These are phyloP conservation scores for Sordariomycetes sp. DNA, from an alignment of 2,329 filamentous ascomycete genomes.

Conservation along the genomic window DNA sequence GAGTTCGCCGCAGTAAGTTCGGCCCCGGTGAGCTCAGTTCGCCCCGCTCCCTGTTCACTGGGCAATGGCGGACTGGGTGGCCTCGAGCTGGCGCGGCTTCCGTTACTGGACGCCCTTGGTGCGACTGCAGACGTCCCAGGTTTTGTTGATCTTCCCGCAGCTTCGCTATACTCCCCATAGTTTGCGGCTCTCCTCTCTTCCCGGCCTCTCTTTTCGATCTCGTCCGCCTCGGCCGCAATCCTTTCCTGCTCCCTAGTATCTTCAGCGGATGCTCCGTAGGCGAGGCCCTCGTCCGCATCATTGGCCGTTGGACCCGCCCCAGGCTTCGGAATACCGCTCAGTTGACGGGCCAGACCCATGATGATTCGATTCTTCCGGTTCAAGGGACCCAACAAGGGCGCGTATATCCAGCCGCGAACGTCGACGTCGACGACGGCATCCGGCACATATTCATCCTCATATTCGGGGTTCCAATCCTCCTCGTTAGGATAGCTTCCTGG, in stretches of 20 bases:
- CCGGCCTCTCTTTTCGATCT: constrained; percentile 63
- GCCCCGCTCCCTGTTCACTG: constrained; percentile 21
- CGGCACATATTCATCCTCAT: constrained; percentile 70
- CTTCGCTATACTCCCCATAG: constrained; percentile 65
- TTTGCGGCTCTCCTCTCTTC: constrained; percentile 61
- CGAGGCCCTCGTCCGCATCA: constrained; percentile 4
- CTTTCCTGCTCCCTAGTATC: constrained; percentile 47
- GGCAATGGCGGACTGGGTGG: constrained; percentile 28
- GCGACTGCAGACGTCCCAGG: background rate
- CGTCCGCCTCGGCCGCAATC: constrained; percentile 64
- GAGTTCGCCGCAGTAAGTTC: constrained; percentile 74
- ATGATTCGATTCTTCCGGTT: constrained; percentile 78
- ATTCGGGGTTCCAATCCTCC: constrained; percentile 69
- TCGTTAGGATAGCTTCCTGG: constrained; percentile 41
- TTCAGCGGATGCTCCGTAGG: constrained; percentile 31
- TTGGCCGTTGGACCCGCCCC: constrained; percentile 18
- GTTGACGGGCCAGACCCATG: constrained; percentile 73
- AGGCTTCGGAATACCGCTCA: constrained; percentile 76
- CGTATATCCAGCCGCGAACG: constrained; percentile 90
- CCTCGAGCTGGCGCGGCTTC: background rate
- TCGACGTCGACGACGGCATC: constrained; percentile 88
- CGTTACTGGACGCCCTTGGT: background rate
- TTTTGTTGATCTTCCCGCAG: constrained; percentile 16
- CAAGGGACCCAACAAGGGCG: constrained; percentile 74
- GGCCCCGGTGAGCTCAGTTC: constrained; percentile 56